These are phyloP conservation scores for Gymnopus androsaceus DNA, from an alignment of 1,284 basidiomycete genomes.

Conservation along the genomic window DNA sequence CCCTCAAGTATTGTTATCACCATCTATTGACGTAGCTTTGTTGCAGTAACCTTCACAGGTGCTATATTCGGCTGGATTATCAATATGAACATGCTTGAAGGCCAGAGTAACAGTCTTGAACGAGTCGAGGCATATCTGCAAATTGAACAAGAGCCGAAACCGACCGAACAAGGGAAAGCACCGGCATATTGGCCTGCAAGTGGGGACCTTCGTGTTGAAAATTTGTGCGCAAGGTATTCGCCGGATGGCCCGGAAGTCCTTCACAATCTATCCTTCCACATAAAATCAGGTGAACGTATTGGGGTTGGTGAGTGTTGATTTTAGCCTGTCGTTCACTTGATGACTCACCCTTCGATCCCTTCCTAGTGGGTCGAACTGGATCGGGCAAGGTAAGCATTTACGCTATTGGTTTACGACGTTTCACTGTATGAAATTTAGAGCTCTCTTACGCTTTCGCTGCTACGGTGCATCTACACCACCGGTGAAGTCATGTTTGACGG, in stretches of 20 bases:
- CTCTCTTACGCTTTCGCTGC: conserved; percentile 50
- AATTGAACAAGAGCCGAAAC: conserved; percentile 56
- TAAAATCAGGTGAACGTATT: conserved; percentile 49
- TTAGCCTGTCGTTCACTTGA: neutral
- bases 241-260: conserved; percentile 43
- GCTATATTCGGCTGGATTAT: conserved; percentile 58
- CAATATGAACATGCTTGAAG: conserved; percentile 56
- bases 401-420: conserved; percentile 25
- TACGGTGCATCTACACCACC: conserved; percentile 60
- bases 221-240: conserved; percentile 49
- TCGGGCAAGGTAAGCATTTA: conserved; percentile 50
- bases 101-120: conserved; percentile 45
- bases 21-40: neutral
- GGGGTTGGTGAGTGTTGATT: conserved; percentile 39
- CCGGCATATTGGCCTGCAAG: conserved; percentile 72
- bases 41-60: conserved; percentile 50
- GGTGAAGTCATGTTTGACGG: conserved; percentile 59
- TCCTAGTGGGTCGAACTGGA: conserved; percentile 58
- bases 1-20: neutral
- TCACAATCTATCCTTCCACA: conserved; percentile 44
- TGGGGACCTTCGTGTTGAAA: conserved; percentile 57
- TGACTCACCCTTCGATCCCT: neutral
- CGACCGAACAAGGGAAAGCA: conserved; percentile 44
- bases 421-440: conserved; percentile 35
- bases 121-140: conserved; percentile 60